Percentiles rank a stretch among this genome's conserved stretches.
These are phyloP conservation scores for Hygrocybe punicea DNA, from an alignment of 768 basidiomycete species.

Conservation along the genomic window DNA sequence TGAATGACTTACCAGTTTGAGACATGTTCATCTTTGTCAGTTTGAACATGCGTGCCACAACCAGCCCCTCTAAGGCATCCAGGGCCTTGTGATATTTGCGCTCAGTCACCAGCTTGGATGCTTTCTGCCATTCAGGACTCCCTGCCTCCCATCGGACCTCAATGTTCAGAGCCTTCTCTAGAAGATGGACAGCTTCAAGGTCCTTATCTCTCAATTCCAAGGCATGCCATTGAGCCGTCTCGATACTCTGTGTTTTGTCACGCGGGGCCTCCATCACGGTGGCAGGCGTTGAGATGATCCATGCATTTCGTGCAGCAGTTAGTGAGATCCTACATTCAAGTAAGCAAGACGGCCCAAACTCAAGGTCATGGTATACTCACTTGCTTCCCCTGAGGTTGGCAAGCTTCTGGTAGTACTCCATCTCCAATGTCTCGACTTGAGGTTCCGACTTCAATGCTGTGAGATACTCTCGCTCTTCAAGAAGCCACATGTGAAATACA, in stretches of 20 bases:
- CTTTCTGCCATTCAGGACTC: constrained; percentile 7
- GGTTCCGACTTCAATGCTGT: constrained; percentile 12
- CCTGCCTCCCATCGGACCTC: background rate
- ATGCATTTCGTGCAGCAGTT: too few species aligned
- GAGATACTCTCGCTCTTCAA: constrained; percentile 19
- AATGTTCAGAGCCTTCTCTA: background rate
- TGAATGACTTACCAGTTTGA: constrained; percentile 26
- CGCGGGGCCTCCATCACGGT: too few species aligned
- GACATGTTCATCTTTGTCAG: constrained; percentile 21
- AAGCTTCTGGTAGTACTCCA: constrained; percentile 17
- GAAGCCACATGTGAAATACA: constrained; percentile 19
- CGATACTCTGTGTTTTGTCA: too few species aligned
- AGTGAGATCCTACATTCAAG: too few species aligned
- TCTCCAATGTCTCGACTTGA: constrained; percentile 14
- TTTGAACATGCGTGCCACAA: constrained; percentile 24
- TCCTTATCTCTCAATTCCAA: background rate
- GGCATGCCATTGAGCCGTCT: background rate
- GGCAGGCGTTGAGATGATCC: too few species aligned
- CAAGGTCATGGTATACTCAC: too few species aligned
- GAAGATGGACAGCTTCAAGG: background rate
- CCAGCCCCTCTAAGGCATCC: constrained; percentile 19
- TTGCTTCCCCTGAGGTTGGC: constrained; percentile 5
- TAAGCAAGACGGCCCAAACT: too few species aligned
- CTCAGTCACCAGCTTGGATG: constrained; percentile 8
- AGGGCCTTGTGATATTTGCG: constrained; percentile 16